Conservation (phyloP, 345 rosid species). For the Eucalyptus viminalis region DNA sequence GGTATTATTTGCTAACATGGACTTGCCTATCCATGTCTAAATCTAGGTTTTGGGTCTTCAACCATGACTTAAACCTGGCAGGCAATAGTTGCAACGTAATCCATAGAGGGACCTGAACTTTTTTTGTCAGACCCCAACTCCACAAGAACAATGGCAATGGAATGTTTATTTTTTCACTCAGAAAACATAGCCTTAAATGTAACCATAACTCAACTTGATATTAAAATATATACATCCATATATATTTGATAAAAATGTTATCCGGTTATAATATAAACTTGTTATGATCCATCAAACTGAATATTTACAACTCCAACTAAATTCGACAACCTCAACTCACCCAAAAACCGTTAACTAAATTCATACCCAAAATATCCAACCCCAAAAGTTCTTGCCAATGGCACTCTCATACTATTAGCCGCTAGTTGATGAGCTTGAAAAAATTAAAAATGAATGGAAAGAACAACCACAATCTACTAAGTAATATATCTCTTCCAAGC, state of each 20-base stretch:
- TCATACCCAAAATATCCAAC: neutral
- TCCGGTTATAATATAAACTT: neutral
- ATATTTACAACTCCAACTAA: neutral
- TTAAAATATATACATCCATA: too few relatives aligned
- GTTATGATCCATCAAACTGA: neutral
- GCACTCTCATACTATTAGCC: neutral
- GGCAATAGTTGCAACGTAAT: too few relatives aligned
- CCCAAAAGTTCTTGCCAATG: neutral
- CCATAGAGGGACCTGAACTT: too few relatives aligned
- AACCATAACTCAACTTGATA: neutral
- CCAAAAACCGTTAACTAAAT: neutral
- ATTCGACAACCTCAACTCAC: neutral
- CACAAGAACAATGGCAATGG: too few relatives aligned
- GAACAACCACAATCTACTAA: neutral
- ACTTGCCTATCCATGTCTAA: too few relatives aligned
- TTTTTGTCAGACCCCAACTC: too few relatives aligned
- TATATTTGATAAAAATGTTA: too few relatives aligned
- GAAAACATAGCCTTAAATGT: neutral
- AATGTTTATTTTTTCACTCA: neutral
- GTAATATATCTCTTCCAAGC: neutral
- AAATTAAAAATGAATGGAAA: neutral
- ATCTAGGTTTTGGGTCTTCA: too few relatives aligned
- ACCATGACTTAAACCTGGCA: too few relatives aligned
- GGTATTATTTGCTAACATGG: too few relatives aligned
- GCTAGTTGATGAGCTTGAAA: neutral